phyloP scores from a whole-genome alignment of 345 rosid species.

The Lumnitzera racemosa region DNA sequence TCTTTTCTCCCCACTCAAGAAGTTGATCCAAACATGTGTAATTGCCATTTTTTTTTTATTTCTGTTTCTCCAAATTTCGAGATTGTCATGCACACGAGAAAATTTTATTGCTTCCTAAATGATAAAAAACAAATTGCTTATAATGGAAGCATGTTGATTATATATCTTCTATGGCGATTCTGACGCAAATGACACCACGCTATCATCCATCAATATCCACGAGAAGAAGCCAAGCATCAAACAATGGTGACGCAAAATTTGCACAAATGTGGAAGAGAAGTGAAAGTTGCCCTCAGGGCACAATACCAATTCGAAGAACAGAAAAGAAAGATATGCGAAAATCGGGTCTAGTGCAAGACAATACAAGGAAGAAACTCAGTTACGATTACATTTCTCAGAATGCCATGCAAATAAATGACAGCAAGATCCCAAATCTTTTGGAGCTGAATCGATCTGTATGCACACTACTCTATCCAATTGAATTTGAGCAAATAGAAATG shows the following conservation, averaged over 20 bases:
- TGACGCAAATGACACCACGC: slow-evolving; percentile 28
- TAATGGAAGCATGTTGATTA: background rate
- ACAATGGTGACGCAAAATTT: slow-evolving; percentile 2
- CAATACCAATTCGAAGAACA: slow-evolving; percentile 33
- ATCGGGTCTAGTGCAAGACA: slow-evolving; percentile 4
- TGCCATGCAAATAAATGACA: background rate
- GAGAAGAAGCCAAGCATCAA: background rate
- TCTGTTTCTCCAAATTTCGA: too few relatives aligned
- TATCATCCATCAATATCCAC: slow-evolving; percentile 11
- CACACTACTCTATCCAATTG: background rate
- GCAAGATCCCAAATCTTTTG: slow-evolving; percentile 16
- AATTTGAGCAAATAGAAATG: too few relatives aligned
- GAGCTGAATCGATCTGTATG: slow-evolving; percentile 35
- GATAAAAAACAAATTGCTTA: too few relatives aligned
- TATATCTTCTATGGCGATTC: background rate
- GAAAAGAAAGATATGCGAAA: background rate
- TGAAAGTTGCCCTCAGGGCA: slow-evolving; percentile 43
- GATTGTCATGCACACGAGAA: too few relatives aligned
- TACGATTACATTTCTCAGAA: background rate
- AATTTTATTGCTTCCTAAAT: too few relatives aligned
- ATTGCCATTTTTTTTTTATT: too few relatives aligned
- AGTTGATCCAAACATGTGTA: too few relatives aligned
- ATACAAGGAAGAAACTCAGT: slow-evolving; percentile 17
- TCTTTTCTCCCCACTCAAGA: too few relatives aligned
- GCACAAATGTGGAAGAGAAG: slow-evolving; percentile 38